Percentiles rank a stretch among this genome's conserved stretches.
phyloP scores from a whole-genome alignment of 371 early-diverging fungal species.

The Dichotomocladium elegans region DNA sequence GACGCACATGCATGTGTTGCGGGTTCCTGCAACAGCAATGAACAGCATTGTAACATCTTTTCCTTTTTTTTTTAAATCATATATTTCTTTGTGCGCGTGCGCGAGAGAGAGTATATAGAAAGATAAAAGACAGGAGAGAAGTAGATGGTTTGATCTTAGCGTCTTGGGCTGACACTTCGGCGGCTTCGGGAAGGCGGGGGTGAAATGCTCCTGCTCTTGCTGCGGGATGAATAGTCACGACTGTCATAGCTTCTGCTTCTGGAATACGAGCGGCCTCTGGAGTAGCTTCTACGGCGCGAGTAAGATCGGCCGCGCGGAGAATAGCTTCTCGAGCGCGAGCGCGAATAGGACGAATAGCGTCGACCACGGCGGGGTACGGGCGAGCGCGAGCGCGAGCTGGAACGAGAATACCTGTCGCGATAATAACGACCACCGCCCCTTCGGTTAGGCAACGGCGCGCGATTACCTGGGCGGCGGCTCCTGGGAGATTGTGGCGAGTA shows the following conservation, averaged over 20 bases:
- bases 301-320: constrained; percentile 33
- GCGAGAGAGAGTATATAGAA: no score
- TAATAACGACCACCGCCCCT: constrained; percentile 10
- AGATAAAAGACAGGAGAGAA: no score
- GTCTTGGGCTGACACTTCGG: constrained; percentile 4
- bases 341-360: constrained; percentile 17
- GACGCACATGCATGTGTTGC: no score
- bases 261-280: constrained; percentile 18
- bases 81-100: no score
- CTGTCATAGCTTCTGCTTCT: constrained; percentile 21
- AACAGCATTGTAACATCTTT: no score
- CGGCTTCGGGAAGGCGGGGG: constrained; percentile 19
- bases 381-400: constrained; percentile 37
- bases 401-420: constrained; percentile 10
- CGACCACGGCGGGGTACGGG: constrained; percentile 20
- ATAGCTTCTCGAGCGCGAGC: constrained; percentile 29
- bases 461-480: constrained; percentile 15
- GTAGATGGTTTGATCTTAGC: no score
- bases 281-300: constrained; percentile 33
- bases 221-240: constrained; percentile 9
- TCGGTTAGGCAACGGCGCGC: constrained; percentile 10
- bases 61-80: constrained; percentile 5
- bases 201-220: constrained; percentile 22
- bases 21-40: no score
- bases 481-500: constrained; percentile 32